phyloP scores from a whole-genome alignment of 2,329 filamentous ascomycete species.

The Aspergillus niger region DNA sequence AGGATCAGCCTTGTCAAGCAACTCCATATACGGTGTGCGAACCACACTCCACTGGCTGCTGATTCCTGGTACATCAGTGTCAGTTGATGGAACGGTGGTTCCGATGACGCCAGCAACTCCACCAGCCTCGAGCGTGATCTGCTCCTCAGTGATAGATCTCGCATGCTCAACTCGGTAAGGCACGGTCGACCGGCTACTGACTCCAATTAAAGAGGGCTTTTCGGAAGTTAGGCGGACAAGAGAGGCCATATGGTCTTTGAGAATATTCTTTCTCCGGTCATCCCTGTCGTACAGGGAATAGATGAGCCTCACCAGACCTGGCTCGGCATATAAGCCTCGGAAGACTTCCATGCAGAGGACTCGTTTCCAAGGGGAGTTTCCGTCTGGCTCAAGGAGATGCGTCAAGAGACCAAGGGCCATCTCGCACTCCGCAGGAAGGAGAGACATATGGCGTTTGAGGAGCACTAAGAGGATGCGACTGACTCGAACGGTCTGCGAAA shows the following conservation, averaged over 20 bases:
- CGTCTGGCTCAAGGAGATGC: slow-evolving; percentile 83
- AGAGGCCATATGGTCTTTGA: slow-evolving; percentile 79
- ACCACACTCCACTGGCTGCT: slow-evolving; percentile 90
- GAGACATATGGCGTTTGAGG: slow-evolving; percentile 73
- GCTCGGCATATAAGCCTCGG: slow-evolving; percentile 79
- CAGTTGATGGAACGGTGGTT: slow-evolving; percentile 66
- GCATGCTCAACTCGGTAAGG: slow-evolving; percentile 64
- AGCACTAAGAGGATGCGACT: slow-evolving; percentile 81
- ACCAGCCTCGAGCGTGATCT: slow-evolving; percentile 85
- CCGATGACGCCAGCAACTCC: slow-evolving; percentile 86
- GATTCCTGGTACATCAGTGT: slow-evolving; percentile 70
- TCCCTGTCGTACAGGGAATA: slow-evolving; percentile 77
- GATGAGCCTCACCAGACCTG: slow-evolving; percentile 74
- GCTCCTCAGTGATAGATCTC: slow-evolving; percentile 67
- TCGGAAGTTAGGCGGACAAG: slow-evolving; percentile 94
- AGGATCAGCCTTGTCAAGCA: slow-evolving; percentile 87
- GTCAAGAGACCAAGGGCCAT: slow-evolving; percentile 80
- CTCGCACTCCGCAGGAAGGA: slow-evolving; percentile 77
- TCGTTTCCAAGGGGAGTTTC: slow-evolving; percentile 77
- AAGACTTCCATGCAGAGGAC: slow-evolving; percentile 91
- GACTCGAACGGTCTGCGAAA: slow-evolving; percentile 78
- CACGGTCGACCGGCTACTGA: slow-evolving; percentile 84
- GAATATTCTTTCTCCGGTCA: slow-evolving; percentile 70
- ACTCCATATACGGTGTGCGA: slow-evolving; percentile 85
- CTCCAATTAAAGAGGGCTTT: slow-evolving; percentile 82